These are phyloP conservation scores for Eucalyptus grandis DNA, from an alignment of 345 rosid genomes.

Conservation along the genomic window DNA sequence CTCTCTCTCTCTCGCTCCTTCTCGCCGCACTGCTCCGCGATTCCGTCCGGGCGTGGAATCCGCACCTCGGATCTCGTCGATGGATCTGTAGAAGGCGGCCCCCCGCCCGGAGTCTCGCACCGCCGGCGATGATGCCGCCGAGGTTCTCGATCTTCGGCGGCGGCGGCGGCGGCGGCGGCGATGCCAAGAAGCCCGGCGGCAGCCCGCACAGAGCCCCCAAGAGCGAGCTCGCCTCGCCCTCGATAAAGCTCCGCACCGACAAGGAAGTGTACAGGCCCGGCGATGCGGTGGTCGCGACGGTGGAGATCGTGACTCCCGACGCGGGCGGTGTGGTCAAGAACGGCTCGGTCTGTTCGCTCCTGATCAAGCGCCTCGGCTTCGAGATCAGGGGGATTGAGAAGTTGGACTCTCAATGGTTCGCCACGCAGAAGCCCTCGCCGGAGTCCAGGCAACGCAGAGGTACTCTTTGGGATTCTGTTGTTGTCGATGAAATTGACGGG, in stretches of 20 bases:
- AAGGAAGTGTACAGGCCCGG: constrained; percentile 86
- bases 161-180: constrained; percentile 9
- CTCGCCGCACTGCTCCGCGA: background rate
- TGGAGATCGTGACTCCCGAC: constrained; percentile 45
- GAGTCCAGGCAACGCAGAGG: constrained; percentile 70
- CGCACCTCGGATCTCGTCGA: background rate
- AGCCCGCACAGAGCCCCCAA: background rate
- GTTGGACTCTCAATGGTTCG: constrained; percentile 75
- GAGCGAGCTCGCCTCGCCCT: constrained; percentile 33
- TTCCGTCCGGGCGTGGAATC: background rate
- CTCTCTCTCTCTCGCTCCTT: background rate
- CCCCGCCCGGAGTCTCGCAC: background rate
- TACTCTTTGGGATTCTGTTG: background rate
- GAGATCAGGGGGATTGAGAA: constrained; percentile 81
- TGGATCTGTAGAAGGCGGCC: background rate
- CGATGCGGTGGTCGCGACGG: constrained; percentile 50
- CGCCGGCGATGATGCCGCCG: constrained; percentile 15
- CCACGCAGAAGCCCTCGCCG: constrained; percentile 51
- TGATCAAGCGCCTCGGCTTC: constrained; percentile 72
- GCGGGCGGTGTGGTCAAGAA: background rate
- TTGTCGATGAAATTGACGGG: background rate
- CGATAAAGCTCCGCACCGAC: constrained; percentile 47
- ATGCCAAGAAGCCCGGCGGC: constrained; percentile 8
- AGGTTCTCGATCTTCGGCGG: constrained; percentile 24
- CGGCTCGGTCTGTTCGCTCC: constrained; percentile 18